Percentiles rank a stretch among this genome's conserved stretches.
Conservation (phyloP, 2,329 filamentous ascomycete species). For the Fusarium sp. region DNA sequence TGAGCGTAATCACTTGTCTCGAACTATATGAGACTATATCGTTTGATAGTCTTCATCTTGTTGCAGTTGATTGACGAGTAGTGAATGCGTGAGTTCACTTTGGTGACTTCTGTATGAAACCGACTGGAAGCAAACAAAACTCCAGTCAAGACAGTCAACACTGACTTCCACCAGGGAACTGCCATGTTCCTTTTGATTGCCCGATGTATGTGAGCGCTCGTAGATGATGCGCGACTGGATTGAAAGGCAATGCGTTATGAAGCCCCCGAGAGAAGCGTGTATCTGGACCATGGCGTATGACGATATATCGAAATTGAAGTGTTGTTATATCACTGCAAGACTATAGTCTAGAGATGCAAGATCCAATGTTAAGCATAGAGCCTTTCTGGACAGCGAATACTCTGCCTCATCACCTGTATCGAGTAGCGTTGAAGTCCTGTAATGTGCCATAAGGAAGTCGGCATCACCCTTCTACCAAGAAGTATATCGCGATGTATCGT, state of each 20-base stretch:
- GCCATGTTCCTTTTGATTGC: background rate
- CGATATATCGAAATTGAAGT: background rate
- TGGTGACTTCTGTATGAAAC: background rate
- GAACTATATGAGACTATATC: too few relatives aligned
- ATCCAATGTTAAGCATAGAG: fast-evolving
- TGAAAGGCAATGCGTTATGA: background rate
- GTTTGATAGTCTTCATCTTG: background rate
- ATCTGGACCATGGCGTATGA: background rate
- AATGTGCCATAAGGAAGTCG: background rate
- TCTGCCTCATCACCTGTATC: background rate
- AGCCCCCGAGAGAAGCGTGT: background rate
- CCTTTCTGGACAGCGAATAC: background rate
- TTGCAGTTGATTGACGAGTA: background rate
- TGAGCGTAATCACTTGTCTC: too few relatives aligned
- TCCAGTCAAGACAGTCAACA: background rate
- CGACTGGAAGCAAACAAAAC: too few relatives aligned
- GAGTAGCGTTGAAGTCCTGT: background rate
- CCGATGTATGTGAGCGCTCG: background rate
- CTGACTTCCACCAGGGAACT: background rate
- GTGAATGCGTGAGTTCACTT: background rate
- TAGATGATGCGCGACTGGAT: background rate
- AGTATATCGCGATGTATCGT: background rate
- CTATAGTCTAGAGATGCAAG: fast-evolving
- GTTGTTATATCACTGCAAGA: background rate
- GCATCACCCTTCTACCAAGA: background rate